Percentiles rank a stretch among this genome's conserved stretches.
Conservation (phyloP, 2,329 filamentous ascomycete species). For the Fusarium anthophilum region DNA sequence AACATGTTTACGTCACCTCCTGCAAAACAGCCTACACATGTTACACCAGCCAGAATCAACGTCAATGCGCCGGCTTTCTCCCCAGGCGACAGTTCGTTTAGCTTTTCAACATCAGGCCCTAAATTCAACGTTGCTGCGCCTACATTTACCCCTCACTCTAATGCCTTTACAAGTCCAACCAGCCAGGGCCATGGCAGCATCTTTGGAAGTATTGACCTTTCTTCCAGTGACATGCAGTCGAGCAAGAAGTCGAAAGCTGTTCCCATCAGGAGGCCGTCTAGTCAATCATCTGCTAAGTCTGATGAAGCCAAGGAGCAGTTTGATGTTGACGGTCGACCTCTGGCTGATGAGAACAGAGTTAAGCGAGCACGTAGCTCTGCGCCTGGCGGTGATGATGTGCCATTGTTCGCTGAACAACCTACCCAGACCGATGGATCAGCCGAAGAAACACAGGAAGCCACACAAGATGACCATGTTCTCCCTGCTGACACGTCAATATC, state of each 20-base stretch:
- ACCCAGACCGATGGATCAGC: conserved; percentile 21
- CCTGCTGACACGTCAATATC: conserved; percentile 63
- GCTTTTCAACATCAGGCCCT: conserved; percentile 71
- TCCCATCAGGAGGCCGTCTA: conserved; percentile 77
- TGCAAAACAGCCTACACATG: conserved; percentile 20
- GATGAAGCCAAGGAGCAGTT: conserved; percentile 37
- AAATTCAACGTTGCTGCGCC: conserved; percentile 82
- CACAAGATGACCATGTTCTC: conserved; percentile 50
- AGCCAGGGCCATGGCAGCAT: conserved; percentile 62
- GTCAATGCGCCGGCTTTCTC: conserved; percentile 76
- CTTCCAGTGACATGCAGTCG: conserved; percentile 70
- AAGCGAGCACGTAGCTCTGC: conserved; percentile 77
- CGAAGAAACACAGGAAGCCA: conserved; percentile 25
- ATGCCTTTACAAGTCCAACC: conserved; percentile 57
- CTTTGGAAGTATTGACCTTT: conserved; percentile 75
- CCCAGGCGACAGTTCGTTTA: conserved; percentile 72
- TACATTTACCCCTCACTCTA: conserved; percentile 73
- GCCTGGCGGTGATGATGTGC: conserved; percentile 76
- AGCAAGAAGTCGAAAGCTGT: conserved; percentile 82
- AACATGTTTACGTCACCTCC: conserved; percentile 35
- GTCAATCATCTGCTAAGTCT: conserved; percentile 53
- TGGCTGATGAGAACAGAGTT: conserved; percentile 71
- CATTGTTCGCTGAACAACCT: conserved; percentile 73
- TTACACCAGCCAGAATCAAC: conserved; percentile 66
- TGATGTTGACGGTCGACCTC: conserved; percentile 63